A percentile compares a stretch with the other conserved stretches of the same genome.
Evolutionary conservation across 352 stramenopile genomes (phyloP).

Genomic region (Globisporangium canariense): DNA sequence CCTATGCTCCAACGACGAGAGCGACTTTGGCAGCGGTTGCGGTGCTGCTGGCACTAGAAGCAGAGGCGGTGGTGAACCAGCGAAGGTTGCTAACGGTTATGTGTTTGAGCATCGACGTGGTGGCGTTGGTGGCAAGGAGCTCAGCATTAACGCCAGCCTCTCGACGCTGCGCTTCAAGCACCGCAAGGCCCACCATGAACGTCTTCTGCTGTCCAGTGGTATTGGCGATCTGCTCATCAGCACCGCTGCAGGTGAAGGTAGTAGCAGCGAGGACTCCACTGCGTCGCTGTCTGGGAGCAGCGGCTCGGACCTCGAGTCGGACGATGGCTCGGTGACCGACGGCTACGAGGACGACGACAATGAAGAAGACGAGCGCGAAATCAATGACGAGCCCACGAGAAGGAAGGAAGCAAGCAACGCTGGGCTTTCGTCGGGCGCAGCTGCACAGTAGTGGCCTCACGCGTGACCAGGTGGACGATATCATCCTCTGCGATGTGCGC

Average conservation of each 20-base stretch:
- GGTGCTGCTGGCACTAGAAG: not conserved
- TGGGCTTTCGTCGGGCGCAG: not conserved
- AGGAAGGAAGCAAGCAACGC: not conserved
- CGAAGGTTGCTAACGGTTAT: no score
- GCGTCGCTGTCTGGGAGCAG: not conserved
- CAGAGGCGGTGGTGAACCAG: not conserved
- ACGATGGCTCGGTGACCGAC: not conserved
- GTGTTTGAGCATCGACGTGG: not conserved
- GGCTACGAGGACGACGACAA: conserved; percentile 2
- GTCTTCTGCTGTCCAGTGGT: not conserved
- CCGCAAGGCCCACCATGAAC: not conserved
- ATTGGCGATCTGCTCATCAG: not conserved
- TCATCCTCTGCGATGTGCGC: conserved; percentile 25
- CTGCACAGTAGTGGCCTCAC: not conserved
- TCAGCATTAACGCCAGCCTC: not conserved
- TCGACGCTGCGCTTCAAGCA: conserved; percentile 10
- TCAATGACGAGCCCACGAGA: no score
- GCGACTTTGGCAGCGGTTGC: not conserved
- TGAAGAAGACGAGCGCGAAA: not conserved
- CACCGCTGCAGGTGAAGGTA: not conserved
- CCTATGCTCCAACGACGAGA: not conserved
- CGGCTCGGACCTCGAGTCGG: not conserved
- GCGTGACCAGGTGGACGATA: conserved; percentile 19
- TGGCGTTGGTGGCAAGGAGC: not conserved
- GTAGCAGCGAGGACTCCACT: not conserved